Conservation (phyloP, 2,329 filamentous ascomycete species). For the Conoideocrella luteorostrata region DNA sequence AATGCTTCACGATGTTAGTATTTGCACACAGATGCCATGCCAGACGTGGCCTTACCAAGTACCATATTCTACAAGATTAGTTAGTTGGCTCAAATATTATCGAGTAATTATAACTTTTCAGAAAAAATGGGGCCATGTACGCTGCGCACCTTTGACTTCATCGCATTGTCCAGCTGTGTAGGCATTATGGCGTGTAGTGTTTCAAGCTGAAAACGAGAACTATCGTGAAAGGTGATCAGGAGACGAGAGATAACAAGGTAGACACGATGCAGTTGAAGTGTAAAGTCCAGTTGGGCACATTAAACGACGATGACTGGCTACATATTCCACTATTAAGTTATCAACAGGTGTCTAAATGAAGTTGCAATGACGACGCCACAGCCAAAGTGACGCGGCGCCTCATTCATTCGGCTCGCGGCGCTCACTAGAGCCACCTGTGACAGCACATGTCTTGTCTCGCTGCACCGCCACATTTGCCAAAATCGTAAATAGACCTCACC, state of each 20-base stretch:
- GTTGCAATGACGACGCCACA: constrained; percentile 4
- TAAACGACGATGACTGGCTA: no score
- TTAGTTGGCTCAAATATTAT: not conserved
- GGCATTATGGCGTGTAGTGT: constrained; percentile 46
- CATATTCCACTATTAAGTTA: no score
- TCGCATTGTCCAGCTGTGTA: constrained; percentile 60
- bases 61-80: constrained; percentile 55
- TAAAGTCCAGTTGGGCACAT: no score
- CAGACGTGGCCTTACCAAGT: constrained; percentile 46
- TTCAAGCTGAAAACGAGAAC: not conserved
- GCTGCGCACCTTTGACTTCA: constrained; percentile 62
- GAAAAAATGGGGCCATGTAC: no score
- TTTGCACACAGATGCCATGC: not conserved
- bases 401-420: not conserved
- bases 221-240: not conserved
- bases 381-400: not conserved
- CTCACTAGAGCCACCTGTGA: not conserved
- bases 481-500: no score
- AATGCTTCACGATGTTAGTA: no score
- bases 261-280: no score
- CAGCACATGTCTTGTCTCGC: not conserved
- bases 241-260: no score
- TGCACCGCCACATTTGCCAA: constrained; percentile 9
- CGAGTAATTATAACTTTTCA: not conserved
- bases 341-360: not conserved